Evolutionary conservation across 2,329 filamentous ascomycete genomes (phyloP), one percentile per base, ranked within the genome.

Genomic region (Diaporthe aspalathi): DNA sequence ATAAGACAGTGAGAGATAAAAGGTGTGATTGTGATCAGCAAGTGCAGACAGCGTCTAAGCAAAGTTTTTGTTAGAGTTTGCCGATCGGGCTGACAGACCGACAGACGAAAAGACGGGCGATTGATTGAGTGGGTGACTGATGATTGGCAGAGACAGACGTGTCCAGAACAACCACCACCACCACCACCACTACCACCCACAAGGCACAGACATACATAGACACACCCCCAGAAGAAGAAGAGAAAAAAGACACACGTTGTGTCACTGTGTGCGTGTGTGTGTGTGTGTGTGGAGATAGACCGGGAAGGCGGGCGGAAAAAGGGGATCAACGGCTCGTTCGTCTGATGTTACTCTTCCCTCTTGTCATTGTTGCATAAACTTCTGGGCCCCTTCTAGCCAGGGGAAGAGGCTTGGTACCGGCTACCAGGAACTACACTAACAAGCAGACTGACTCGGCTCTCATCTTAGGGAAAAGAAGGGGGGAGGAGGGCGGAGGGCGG

Each of bases 11-110:
- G 29, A 35, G 60, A 35, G 20, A 50, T 9, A 27, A 20, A 27
- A 22, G 8, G 60, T 71, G 47, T 62, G 66, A 71, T 71, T 69
- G 67, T 53, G 70, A 71, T 71, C 70, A 57, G 40, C 70, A 43
- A 32, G 50, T 62, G 43, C 54, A 65, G 60, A 63, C 27, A 38
- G 45, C 60, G 60, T 65, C 60, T 65, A 65, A 65, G 60, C 60
- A 50, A 65, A 65, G 60, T 65, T 65, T 65, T 65, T 65, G 60
- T 65, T 65, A 38, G 49, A 27, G 60, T 65, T 65, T 65, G 60
- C 45, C 60, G 60, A 65, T 65, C 60, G 45, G 32, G 45, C n/a
- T 65, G 60, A 50, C 45, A 65, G 60, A 50, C 60, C 38, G 35
- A 38, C 35, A 38, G 35, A 38, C 5, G 9, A 12, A 7, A 11